A percentile compares a stretch with the other conserved stretches of the same genome.
phyloP scores from a whole-genome alignment of 495 filamentous ascomycete species.

The Jackrogersella minutella region DNA sequence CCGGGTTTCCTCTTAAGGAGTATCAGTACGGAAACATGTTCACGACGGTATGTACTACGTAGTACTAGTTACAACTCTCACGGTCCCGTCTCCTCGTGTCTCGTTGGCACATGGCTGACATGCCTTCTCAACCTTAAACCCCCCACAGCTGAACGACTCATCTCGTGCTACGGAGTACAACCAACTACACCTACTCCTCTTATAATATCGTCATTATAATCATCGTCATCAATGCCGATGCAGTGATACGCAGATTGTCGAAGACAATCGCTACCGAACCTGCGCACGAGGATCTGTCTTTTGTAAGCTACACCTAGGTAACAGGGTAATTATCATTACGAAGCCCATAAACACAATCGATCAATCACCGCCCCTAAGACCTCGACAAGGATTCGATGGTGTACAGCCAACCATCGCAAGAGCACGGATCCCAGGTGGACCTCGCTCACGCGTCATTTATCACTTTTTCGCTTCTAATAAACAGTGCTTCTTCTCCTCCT shows the following conservation, averaged over 20 bases:
- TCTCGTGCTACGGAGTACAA: constrained; percentile 30
- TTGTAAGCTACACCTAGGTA: too few relatives aligned
- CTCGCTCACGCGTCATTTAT: constrained; percentile 32
- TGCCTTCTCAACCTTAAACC: constrained; percentile 10
- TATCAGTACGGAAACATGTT: constrained; percentile 20
- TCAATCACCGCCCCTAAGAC: constrained; percentile 22
- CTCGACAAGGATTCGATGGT: constrained; percentile 29
- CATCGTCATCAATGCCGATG: constrained; percentile 35
- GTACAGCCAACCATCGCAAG: constrained; percentile 31
- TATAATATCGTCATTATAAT: constrained; percentile 35
- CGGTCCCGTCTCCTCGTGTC: constrained; percentile 26
- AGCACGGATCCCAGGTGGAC: constrained; percentile 25
- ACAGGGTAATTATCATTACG: constrained; percentile 38
- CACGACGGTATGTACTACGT: constrained; percentile 13
- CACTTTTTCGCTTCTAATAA: constrained; percentile 31
- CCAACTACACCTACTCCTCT: constrained; percentile 6
- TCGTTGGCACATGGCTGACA: constrained; percentile 38
- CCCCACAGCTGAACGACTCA: constrained; percentile 33
- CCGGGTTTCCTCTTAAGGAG: constrained; percentile 27
- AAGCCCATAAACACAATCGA: constrained; percentile 31
- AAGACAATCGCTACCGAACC: constrained; percentile 38
- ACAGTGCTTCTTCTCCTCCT: constrained; percentile 26
- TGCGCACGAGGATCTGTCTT: constrained; percentile 21
- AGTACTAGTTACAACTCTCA: constrained; percentile 6
- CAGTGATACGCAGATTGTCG: constrained; percentile 42